Evolutionary conservation across 2,329 filamentous ascomycete species (phyloP).

Genomic region (Trichoderma sp.): DNA sequence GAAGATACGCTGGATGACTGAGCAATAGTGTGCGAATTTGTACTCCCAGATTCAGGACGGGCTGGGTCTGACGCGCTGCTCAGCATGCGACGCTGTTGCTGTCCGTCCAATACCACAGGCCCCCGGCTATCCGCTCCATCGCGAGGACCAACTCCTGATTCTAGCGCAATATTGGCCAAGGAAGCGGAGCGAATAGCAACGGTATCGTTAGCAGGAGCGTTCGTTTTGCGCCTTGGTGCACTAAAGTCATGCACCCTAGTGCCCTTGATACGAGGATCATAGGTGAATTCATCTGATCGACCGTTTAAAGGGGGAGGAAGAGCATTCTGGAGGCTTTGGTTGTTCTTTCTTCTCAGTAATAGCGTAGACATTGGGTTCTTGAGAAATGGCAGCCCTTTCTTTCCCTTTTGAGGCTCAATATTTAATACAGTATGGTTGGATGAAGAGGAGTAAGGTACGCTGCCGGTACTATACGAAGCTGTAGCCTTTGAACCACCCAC

Average conservation of each 20-base stretch:
- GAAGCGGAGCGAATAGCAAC: constrained; percentile 27
- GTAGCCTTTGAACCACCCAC: constrained; percentile 36
- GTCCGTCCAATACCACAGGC: neutral
- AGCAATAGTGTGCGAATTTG: constrained; percentile 32
- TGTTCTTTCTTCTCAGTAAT: constrained; percentile 58
- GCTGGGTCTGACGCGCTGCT: constrained; percentile 39
- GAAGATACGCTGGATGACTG: constrained; percentile 35
- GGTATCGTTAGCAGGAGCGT: constrained; percentile 26
- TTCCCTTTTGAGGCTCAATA: constrained; percentile 48
- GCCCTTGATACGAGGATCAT: constrained; percentile 65
- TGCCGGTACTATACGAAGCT: constrained; percentile 52
- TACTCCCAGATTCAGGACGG: constrained; percentile 31
- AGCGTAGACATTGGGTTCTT: constrained; percentile 63
- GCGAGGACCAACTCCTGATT: constrained; percentile 22
- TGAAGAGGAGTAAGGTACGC: constrained; percentile 40
- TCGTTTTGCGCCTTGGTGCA: constrained; percentile 54
- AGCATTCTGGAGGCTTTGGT: constrained; percentile 50
- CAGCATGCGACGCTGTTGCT: constrained; percentile 27
- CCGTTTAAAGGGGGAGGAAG: constrained; percentile 44
- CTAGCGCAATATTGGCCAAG: constrained; percentile 26
- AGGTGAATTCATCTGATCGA: constrained; percentile 48
- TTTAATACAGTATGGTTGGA: constrained; percentile 38
- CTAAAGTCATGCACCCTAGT: constrained; percentile 68
- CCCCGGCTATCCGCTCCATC: neutral
- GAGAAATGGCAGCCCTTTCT: constrained; percentile 58